Evolutionary conservation across 2,329 filamentous ascomycete genomes (phyloP).

Genomic region (Exserohilum rostratum): DNA sequence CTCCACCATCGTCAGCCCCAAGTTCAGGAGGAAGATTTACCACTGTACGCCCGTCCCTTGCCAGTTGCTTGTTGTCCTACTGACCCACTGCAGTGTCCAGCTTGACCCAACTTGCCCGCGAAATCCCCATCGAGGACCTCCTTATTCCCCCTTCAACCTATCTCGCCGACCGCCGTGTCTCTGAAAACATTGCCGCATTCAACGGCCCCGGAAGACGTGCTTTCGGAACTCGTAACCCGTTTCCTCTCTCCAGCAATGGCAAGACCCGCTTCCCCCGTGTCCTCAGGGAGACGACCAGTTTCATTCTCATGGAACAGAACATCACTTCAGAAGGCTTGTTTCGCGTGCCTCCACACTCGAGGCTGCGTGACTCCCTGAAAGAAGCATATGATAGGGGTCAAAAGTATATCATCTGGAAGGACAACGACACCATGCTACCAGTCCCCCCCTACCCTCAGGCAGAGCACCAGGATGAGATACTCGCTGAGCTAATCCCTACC

Average conservation of each 20-base stretch:
- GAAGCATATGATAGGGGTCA: constrained; percentile 63
- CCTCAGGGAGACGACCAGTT: constrained; percentile 59
- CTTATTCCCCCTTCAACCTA: constrained; percentile 62
- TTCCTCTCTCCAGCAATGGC: constrained; percentile 54
- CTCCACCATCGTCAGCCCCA: constrained; percentile 62
- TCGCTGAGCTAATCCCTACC: constrained; percentile 54
- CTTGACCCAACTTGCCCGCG: constrained; percentile 56
- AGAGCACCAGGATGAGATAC: constrained; percentile 49
- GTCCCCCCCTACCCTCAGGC: constrained; percentile 40
- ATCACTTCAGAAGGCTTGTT: constrained; percentile 60
- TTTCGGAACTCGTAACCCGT: constrained; percentile 55
- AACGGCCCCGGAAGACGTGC: constrained; percentile 55
- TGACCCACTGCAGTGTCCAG: constrained; percentile 52
- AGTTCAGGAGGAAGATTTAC: constrained; percentile 64
- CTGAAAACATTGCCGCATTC: constrained; percentile 54
- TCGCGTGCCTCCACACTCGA: constrained; percentile 58
- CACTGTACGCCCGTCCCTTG: constrained; percentile 51
- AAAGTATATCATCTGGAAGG: constrained; percentile 60
- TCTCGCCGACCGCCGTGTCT: constrained; percentile 59
- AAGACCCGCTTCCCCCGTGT: constrained; percentile 58
- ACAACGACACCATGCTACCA: constrained; percentile 46
- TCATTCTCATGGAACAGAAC: constrained; percentile 56
- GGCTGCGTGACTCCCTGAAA: constrained; percentile 57
- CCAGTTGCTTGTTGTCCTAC: neutral
- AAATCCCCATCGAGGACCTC: constrained; percentile 59